Evolutionary conservation across 352 stramenopile species (phyloP).

Genomic region (Phytophthora rubi): DNA sequence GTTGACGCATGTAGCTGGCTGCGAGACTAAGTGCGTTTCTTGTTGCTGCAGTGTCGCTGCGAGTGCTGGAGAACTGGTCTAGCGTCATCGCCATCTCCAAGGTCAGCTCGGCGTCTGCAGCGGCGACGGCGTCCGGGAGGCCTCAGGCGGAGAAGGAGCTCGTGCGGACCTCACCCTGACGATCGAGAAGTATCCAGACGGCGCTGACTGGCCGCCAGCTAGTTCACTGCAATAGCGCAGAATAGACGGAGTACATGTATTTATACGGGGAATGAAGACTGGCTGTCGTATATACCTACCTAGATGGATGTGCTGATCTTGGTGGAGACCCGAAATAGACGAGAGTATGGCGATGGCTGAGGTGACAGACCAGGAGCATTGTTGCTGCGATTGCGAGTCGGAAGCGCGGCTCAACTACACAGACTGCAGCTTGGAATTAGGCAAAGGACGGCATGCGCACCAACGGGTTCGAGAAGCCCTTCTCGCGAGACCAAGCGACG

Average conservation of each 20-base stretch:
- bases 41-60: constrained; percentile 61
- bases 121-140: constrained; percentile 33
- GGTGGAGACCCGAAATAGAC: constrained; percentile 17
- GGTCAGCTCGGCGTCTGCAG: constrained; percentile 35
- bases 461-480: constrained; percentile 83
- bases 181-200: background rate
- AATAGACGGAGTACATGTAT: constrained; percentile 30
- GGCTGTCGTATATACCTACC: background rate
- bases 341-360: background rate
- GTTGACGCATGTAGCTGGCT: background rate
- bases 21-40: background rate
- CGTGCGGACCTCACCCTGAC: constrained; percentile 57
- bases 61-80: constrained; percentile 84
- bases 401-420: no score
- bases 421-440: background rate
- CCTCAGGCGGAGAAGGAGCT: constrained; percentile 55
- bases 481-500: constrained; percentile 75
- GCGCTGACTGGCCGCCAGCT: background rate
- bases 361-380: background rate
- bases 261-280: constrained; percentile 32
- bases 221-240: constrained; percentile 8
- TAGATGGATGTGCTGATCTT: constrained; percentile 7
- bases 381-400: constrained; percentile 5
- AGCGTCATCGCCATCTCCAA: constrained; percentile 82
- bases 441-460: constrained; percentile 41